Evolutionary conservation across 2,329 filamentous ascomycete species (phyloP), one percentile per base, ranked within the genome.

Genomic region (Aspergillus costaricaensis): DNA sequence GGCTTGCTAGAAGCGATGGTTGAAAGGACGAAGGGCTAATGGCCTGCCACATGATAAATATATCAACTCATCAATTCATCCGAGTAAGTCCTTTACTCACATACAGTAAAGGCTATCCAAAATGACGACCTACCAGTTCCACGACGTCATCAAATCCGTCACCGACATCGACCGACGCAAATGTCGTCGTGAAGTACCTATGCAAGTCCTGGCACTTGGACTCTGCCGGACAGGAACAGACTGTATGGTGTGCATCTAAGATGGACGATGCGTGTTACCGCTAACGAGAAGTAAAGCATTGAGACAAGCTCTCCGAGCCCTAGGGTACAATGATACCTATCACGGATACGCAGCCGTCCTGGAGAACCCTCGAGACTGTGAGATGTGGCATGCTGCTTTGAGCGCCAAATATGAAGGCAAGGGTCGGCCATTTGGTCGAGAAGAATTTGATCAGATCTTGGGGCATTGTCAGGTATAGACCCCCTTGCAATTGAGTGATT

Each of bases 301-400:
- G 2, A 62, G 63, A 6, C 55, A 63, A 17, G 70, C 72, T 2
- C 66, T 74, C 2, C 58, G 66, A 14, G 61, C 65, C 14, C 65
- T 73, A 1, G 70, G 70, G 23, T 69, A 67, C 61, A 57, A 69
- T 25, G 61, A 70, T 54, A 62, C 62, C 36, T 68, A 70, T 59
- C 67, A 71, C 61, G 67, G 64, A 6, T 65, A 66, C 50, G 62
- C 68, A 12, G 61, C 55, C 30, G 51, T 44, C 23, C 21, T 55
- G n/a, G 30, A 19, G 5, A 58, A 17, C 2, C 59, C 57, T 1
- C 61, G 47, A 30, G 50, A 58, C 10, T 65, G 59, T 59, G 44
- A 53, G 6, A 25, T 41, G 2, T 64, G 61, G 57, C 32, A 48
- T 3, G 21, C 57, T 2, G 41, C 62, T 1, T 49, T 53, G 2